A percentile compares a stretch with the other conserved stretches of the same genome.
Conservation (phyloP, 345 rosid species). For the Eucalyptus regnans region DNA sequence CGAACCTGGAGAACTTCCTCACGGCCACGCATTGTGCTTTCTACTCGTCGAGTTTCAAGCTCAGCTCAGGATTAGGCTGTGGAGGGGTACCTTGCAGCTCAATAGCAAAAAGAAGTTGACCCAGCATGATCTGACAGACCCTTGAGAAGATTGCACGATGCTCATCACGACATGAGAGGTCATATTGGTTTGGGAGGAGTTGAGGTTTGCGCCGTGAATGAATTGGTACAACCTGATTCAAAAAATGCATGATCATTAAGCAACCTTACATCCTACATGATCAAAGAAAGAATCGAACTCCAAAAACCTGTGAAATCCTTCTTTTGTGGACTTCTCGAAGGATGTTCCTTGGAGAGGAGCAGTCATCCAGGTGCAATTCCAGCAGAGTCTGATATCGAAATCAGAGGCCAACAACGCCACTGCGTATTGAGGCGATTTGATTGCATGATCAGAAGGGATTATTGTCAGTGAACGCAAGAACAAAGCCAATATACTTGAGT, state of each 20-base stretch:
- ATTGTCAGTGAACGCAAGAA: not conserved
- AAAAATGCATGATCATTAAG: not conserved
- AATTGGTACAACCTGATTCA: not conserved
- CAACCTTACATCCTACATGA: not conserved
- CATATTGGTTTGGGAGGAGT: not conserved
- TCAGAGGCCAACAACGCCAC: not conserved
- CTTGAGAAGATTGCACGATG: not conserved
- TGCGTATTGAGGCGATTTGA: not conserved
- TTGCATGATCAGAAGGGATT: not conserved
- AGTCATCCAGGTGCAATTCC: not conserved
- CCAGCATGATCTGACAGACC: not conserved
- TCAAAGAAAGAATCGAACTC: not conserved
- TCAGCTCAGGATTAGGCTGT: not conserved
- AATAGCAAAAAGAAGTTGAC: not conserved
- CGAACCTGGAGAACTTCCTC: not conserved
- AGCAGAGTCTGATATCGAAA: not conserved
- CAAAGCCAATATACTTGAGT: not conserved
- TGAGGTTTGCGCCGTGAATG: not conserved
- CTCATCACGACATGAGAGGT: not conserved
- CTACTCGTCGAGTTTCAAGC: not conserved
- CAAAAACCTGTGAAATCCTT: not conserved
- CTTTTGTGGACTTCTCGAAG: not conserved
- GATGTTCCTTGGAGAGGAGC: not conserved
- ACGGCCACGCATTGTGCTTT: not conserved
- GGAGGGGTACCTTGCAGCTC: not conserved